phyloP scores from a whole-genome alignment of 345 rosid species.

The Brassica cretica region DNA sequence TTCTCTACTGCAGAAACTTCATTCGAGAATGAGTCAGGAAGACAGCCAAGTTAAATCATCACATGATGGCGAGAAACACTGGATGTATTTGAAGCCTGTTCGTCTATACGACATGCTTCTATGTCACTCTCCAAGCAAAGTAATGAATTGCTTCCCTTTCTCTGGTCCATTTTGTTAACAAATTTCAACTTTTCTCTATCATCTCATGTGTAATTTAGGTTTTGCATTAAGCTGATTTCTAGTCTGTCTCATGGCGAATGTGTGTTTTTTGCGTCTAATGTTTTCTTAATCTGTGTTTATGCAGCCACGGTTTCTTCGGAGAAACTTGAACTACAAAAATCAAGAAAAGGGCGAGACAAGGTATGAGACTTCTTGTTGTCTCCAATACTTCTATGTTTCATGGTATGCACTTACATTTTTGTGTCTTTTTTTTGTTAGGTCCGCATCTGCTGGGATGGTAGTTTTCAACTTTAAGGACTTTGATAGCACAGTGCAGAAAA shows the following conservation, averaged over 20 bases:
- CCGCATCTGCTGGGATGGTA: constrained; percentile 60
- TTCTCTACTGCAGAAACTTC: background rate
- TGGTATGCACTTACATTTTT: background rate
- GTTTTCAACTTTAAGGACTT: constrained; percentile 85
- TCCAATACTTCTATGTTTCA: background rate
- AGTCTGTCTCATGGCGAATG: constrained; percentile 42
- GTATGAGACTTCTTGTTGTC: constrained; percentile 39
- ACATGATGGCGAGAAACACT: background rate
- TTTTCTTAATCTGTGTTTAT: constrained; percentile 15
- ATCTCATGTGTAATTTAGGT: background rate
- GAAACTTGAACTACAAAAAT: constrained; percentile 67
- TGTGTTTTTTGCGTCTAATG: constrained; percentile 7
- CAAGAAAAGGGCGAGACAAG: constrained; percentile 55
- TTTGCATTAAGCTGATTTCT: constrained; percentile 1
- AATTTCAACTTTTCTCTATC: background rate
- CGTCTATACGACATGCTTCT: background rate
- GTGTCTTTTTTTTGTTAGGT: constrained; percentile 48
- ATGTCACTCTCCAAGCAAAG: constrained; percentile 61
- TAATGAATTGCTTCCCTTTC: constrained; percentile 26
- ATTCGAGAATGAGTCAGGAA: background rate
- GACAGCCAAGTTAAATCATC: background rate
- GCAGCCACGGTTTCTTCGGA: constrained; percentile 77
- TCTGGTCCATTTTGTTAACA: background rate
- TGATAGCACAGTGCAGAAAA: constrained; percentile 62
- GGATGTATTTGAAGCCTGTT: background rate